Conservation (phyloP, 257 asterid genomes). For the Cruciata laevipes region DNA sequence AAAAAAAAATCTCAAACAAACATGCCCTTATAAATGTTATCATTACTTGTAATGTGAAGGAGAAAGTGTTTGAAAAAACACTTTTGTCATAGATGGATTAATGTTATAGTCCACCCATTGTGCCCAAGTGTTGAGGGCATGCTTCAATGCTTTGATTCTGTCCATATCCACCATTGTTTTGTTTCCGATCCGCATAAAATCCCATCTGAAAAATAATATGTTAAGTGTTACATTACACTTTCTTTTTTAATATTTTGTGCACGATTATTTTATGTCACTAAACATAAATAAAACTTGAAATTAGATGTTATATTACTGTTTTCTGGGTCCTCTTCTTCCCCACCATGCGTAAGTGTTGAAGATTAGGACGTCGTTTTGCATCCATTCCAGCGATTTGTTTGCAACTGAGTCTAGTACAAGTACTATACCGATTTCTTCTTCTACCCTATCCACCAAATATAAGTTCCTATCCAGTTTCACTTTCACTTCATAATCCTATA, state of each 20-base stretch:
- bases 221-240: neutral
- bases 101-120: conserved; percentile 58
- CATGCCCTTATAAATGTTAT: too few species aligned
- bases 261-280: too few species aligned
- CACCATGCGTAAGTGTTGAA: conserved; percentile 32
- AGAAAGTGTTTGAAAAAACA: conserved; percentile 80
- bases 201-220: conserved; percentile 11
- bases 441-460: conserved; percentile 22
- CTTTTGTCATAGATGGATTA: conserved; percentile 42
- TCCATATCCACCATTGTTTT: conserved; percentile 40
- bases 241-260: too few species aligned
- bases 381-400: conserved; percentile 5
- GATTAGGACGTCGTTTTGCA: conserved; percentile 19
- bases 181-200: conserved; percentile 9
- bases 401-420: conserved; percentile 21
- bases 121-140: conserved; percentile 72
- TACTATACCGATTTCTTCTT: conserved; percentile 10
- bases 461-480: conserved; percentile 16
- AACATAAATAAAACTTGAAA: neutral
- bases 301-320: conserved; percentile 12
- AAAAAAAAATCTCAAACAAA: too few species aligned
- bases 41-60: conserved; percentile 75
- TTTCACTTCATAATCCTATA: conserved; percentile 14
- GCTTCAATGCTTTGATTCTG: conserved; percentile 54
- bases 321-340: conserved; percentile 13